phyloP scores from a whole-genome alignment of 805 yeast genomes.

The Metschnikowia noctiluminum region DNA sequence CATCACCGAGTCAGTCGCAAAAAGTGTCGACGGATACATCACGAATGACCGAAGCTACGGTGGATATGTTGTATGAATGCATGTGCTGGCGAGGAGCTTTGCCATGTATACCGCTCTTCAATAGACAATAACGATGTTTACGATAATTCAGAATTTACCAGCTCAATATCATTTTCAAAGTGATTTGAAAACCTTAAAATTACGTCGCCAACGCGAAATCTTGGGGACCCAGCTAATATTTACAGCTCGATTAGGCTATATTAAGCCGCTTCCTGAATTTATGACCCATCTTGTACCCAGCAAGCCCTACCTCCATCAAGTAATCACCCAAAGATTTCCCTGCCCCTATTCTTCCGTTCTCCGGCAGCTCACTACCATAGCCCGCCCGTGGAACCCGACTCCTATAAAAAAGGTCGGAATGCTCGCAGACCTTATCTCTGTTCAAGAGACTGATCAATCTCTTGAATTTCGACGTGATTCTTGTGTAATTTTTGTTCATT shows the following conservation, averaged over 20 bases:
- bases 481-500: conserved; percentile 17
- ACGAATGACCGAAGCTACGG: conserved; percentile 33
- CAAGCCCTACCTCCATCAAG: conserved; percentile 22
- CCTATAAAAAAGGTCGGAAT: conserved; percentile 29
- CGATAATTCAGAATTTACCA: background rate
- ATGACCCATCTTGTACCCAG: conserved; percentile 27
- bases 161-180: no score
- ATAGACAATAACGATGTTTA: conserved; percentile 7
- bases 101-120: background rate
- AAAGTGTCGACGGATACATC: conserved; percentile 33
- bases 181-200: no score
- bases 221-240: background rate
- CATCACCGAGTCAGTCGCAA: conserved; percentile 1
- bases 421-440: conserved; percentile 26
- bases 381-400: conserved; percentile 10
- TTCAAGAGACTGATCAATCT: conserved; percentile 16
- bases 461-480: conserved; percentile 12
- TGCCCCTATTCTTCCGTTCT: conserved; percentile 24
- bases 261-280: conserved; percentile 24
- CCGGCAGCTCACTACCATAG: conserved; percentile 15
- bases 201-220: background rate
- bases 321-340: conserved; percentile 33
- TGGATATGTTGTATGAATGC: conserved; percentile 16
- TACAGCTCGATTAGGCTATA: conserved; percentile 5
- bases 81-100: background rate